A percentile compares a stretch with the other conserved stretches of the same genome.
These are phyloP conservation scores for Sugiyamaella valdiviana DNA, from an alignment of 805 yeast species.

Conservation along the genomic window DNA sequence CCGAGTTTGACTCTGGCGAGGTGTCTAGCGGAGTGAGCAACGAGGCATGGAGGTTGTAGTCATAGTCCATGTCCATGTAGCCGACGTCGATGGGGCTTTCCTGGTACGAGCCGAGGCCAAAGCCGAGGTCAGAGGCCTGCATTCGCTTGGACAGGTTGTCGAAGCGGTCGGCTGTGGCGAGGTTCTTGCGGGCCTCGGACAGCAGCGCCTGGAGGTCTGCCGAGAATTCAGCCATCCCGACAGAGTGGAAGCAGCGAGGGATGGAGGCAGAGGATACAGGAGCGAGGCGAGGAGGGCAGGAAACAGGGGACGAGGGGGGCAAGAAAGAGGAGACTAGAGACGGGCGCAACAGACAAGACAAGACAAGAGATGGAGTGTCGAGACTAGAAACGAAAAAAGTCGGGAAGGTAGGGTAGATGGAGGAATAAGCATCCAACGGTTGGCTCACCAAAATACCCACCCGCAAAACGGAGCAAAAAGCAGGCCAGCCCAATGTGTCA, in stretches of 20 bases:
- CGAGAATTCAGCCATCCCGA: slow-evolving; percentile 18
- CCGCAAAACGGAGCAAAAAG: not conserved
- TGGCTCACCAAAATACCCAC: not conserved
- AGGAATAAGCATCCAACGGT: not conserved
- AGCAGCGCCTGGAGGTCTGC: slow-evolving; percentile 22
- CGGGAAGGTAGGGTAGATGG: slow-evolving; percentile 1
- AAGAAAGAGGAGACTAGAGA: not conserved
- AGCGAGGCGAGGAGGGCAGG: not conserved
- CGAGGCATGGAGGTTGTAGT: slow-evolving; percentile 2
- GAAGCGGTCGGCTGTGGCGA: slow-evolving; percentile 15
- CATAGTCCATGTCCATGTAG: slow-evolving; percentile 9
- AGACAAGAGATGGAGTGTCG: not conserved
- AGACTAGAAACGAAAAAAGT: no score
- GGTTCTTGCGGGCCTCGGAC: slow-evolving; percentile 20
- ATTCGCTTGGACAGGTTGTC: slow-evolving; percentile 19
- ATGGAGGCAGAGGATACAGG: not conserved
- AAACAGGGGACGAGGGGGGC: not conserved
- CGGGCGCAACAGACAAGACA: not conserved
- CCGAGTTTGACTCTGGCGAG: slow-evolving; percentile 15
- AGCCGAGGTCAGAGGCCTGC: slow-evolving; percentile 5
- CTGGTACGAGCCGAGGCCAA: not conserved
- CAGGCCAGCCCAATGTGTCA: not conserved
- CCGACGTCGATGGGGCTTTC: slow-evolving; percentile 9
- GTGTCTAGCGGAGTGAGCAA: slow-evolving; percentile 18
- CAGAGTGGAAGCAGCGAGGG: not conserved